phyloP scores from a whole-genome alignment of 2,329 filamentous ascomycete genomes.

The Neopestalotiopsis sp. region DNA sequence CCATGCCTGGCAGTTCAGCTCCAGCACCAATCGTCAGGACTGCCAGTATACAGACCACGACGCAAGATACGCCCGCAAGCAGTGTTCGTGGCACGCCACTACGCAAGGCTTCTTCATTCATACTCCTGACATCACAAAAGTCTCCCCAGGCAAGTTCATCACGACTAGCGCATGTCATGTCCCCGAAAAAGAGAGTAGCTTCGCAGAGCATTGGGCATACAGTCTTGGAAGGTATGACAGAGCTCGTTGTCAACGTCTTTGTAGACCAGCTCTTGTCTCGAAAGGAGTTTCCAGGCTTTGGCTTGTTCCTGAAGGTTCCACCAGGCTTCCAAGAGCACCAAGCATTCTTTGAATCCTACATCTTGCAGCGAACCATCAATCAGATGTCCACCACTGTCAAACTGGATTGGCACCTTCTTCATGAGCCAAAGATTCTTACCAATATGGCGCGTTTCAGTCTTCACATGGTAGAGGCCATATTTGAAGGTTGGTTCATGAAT shows the following conservation, averaged over 20 bases:
- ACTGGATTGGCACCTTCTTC: constrained; percentile 72
- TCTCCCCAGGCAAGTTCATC: constrained; percentile 64
- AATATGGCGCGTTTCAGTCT: constrained; percentile 83
- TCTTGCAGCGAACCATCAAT: constrained; percentile 77
- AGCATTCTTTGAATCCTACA: constrained; percentile 91
- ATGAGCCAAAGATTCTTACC: constrained; percentile 82
- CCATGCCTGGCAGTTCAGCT: constrained; percentile 65
- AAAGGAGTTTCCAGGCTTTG: constrained; percentile 90
- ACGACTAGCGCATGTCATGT: constrained; percentile 67
- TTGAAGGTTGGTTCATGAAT: constrained; percentile 95
- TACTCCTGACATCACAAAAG: constrained; percentile 79
- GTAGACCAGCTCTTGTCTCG: constrained; percentile 83
- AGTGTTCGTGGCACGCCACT: constrained; percentile 64
- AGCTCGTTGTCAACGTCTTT: constrained; percentile 81
- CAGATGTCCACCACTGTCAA: constrained; percentile 74
- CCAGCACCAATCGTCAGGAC: constrained; percentile 77
- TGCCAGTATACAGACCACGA: constrained; percentile 60
- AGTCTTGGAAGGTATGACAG: constrained; percentile 77
- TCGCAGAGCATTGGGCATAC: constrained; percentile 66
- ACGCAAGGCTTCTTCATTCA: constrained; percentile 86
- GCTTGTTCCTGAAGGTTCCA: constrained; percentile 84
- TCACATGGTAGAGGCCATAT: constrained; percentile 88
- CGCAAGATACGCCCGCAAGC: constrained; percentile 43
- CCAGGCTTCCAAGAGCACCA: constrained; percentile 95
- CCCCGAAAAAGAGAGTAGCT: constrained; percentile 58